These are phyloP conservation scores for Trichomonascus vanleenenianus DNA, from an alignment of 805 yeast genomes.

Conservation along the genomic window DNA sequence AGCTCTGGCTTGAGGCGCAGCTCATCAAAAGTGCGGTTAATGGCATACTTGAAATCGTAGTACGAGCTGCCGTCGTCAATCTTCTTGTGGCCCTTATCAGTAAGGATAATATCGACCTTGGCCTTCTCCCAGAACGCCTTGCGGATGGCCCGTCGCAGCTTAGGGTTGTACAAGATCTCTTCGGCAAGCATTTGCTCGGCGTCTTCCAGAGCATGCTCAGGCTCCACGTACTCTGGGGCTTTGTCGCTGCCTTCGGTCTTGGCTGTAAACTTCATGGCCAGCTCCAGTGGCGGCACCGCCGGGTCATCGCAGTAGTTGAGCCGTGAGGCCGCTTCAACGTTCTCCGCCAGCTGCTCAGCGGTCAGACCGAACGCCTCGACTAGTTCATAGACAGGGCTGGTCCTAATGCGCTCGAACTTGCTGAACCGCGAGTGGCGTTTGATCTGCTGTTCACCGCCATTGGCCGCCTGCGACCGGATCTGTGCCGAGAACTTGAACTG, in stretches of 20 bases:
- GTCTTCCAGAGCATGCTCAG: constrained; percentile 55
- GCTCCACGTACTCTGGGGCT: constrained; percentile 16
- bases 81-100: constrained; percentile 73
- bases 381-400: constrained; percentile 55
- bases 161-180: constrained; percentile 74
- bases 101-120: constrained; percentile 61
- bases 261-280: constrained; percentile 36
- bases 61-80: constrained; percentile 76
- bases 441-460: constrained; percentile 30
- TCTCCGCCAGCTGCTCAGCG: constrained; percentile 78
- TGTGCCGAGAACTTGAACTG: constrained; percentile 63
- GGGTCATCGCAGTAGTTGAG: constrained; percentile 69
- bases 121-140: constrained; percentile 55
- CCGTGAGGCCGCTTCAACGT: constrained; percentile 58
- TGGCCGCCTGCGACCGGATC: constrained; percentile 38
- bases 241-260: constrained; percentile 10
- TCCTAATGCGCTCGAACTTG: constrained; percentile 41
- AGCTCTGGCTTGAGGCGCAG: constrained; percentile 70
- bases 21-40: constrained; percentile 70
- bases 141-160: constrained; percentile 58
- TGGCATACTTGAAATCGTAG: constrained; percentile 86
- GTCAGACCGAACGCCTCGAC: constrained; percentile 67
- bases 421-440: constrained; percentile 35
- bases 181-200: constrained; percentile 70
- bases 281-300: constrained; percentile 48